Evolutionary conservation across 805 yeast genomes (phyloP).

Genomic region (Dipodascopsis uninucleata): DNA sequence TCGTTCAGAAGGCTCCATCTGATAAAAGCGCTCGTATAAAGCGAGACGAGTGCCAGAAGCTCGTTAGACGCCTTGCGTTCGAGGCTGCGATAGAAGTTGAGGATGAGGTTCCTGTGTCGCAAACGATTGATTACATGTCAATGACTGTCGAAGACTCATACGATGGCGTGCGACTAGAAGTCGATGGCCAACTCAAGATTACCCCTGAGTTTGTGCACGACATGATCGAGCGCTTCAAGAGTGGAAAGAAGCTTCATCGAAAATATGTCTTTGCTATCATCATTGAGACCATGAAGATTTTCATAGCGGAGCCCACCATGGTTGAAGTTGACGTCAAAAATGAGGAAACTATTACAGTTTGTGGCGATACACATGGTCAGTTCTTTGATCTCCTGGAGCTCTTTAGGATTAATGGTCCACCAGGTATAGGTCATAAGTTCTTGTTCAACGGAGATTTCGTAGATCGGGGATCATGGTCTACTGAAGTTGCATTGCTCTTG

Average conservation of each 20-base stretch:
- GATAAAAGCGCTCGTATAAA: slow-evolving; percentile 66
- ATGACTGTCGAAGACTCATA: slow-evolving; percentile 49
- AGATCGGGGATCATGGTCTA: slow-evolving; percentile 97
- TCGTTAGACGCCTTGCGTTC: slow-evolving; percentile 71
- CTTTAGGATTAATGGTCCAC: slow-evolving; percentile 70
- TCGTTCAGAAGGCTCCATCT: slow-evolving; percentile 58
- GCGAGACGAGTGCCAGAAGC: slow-evolving; percentile 57
- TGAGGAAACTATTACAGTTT: slow-evolving; percentile 54
- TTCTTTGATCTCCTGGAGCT: slow-evolving; percentile 83
- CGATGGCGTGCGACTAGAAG: slow-evolving; percentile 53
- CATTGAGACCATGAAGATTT: slow-evolving; percentile 61
- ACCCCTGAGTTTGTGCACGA: slow-evolving; percentile 53
- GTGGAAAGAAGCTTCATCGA: slow-evolving; percentile 72
- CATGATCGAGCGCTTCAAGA: slow-evolving; percentile 67
- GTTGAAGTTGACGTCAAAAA: slow-evolving; percentile 55
- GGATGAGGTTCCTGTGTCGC: slow-evolving; percentile 51
- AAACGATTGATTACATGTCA: slow-evolving; percentile 46
- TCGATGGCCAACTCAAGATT: slow-evolving; percentile 38
- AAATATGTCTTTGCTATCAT: slow-evolving; percentile 79
- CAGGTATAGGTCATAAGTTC: slow-evolving; percentile 62
- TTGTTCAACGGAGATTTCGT: slow-evolving; percentile 97
- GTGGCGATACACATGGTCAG: slow-evolving; percentile 98
- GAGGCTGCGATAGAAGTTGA: slow-evolving; percentile 81
- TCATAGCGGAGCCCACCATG: slow-evolving; percentile 65
- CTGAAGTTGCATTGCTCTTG: slow-evolving; percentile 83